Conservation (phyloP, 768 basidiomycete genomes). For the Daedaleopsis nitida region DNA sequence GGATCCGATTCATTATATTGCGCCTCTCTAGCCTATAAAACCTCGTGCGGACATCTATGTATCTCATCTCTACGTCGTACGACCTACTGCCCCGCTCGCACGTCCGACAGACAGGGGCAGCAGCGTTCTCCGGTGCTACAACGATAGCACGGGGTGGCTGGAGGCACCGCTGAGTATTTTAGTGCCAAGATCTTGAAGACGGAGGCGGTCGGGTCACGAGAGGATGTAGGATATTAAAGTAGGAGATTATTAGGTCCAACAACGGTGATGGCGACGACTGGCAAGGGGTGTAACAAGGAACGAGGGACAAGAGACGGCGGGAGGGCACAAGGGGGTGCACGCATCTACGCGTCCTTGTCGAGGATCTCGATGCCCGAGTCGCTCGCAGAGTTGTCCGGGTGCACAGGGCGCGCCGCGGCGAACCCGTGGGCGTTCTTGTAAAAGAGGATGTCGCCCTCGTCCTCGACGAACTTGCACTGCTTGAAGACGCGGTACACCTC, state of each 20-base stretch:
- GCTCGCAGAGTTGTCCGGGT: constrained; percentile 56
- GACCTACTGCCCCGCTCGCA: background rate
- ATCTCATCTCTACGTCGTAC: background rate
- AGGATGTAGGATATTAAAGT: background rate
- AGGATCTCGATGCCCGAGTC: constrained; percentile 70
- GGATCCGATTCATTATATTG: background rate
- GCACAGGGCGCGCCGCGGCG: constrained; percentile 67
- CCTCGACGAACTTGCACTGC: constrained; percentile 94
- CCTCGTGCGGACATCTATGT: background rate
- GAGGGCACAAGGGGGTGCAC: background rate
- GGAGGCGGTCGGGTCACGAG: background rate
- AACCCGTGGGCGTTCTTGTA: constrained; percentile 87
- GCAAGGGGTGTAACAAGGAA: background rate
- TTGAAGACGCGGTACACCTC: constrained; percentile 78
- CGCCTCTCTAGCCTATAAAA: background rate
- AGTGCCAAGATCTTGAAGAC: no score
- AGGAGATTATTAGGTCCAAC: background rate
- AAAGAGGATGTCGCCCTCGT: constrained; percentile 88
- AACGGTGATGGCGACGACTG: background rate
- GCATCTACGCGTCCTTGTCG: constrained; percentile 27
- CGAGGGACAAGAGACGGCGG: background rate
- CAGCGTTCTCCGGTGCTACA: no score
- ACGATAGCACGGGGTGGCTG: no score
- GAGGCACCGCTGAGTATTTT: no score
- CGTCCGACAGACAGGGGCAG: no score